These are phyloP conservation scores for Hypoxylon fuscum DNA, from an alignment of 495 filamentous ascomycete genomes.

Conservation along the genomic window DNA sequence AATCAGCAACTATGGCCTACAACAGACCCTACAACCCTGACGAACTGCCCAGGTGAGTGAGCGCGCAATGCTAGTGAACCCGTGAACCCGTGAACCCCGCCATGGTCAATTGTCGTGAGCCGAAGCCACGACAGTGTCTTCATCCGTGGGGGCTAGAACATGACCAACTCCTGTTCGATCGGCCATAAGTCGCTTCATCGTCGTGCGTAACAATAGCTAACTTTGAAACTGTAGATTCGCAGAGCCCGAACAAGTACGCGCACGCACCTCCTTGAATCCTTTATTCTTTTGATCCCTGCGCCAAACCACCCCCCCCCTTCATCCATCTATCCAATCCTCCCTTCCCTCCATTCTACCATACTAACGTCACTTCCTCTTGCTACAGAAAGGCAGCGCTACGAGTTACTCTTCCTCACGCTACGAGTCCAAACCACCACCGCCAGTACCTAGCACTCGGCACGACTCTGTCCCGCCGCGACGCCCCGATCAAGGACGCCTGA, in stretches of 20 bases:
- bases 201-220: slow-evolving; percentile 21
- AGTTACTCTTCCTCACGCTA: slow-evolving; percentile 46
- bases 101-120: slow-evolving; percentile 22
- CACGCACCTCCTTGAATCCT: slow-evolving; percentile 15
- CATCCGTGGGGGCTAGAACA: not conserved
- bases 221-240: slow-evolving; percentile 72
- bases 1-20: slow-evolving; percentile 80
- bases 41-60: slow-evolving; percentile 89
- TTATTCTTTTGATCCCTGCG: slow-evolving; percentile 15
- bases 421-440: slow-evolving; percentile 49
- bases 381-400: slow-evolving; percentile 48
- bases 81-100: too few relatives aligned
- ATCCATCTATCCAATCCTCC: too few relatives aligned
- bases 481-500: slow-evolving; percentile 45
- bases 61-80: slow-evolving; percentile 10
- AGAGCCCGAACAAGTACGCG: slow-evolving; percentile 88
- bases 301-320: slow-evolving; percentile 34
- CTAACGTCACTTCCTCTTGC: slow-evolving; percentile 23
- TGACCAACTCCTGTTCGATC: slow-evolving; percentile 16
- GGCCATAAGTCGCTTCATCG: slow-evolving; percentile 20
- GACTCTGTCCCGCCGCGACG: slow-evolving; percentile 44
- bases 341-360: slow-evolving; percentile 8
- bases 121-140: slow-evolving; percentile 12
- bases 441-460: slow-evolving; percentile 28
- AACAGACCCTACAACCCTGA: slow-evolving; percentile 94